Percentiles rank a stretch among this genome's conserved stretches.
Evolutionary conservation across 1,139 yeast genomes (phyloP).

Genomic region (Candida frijolesensis): DNA sequence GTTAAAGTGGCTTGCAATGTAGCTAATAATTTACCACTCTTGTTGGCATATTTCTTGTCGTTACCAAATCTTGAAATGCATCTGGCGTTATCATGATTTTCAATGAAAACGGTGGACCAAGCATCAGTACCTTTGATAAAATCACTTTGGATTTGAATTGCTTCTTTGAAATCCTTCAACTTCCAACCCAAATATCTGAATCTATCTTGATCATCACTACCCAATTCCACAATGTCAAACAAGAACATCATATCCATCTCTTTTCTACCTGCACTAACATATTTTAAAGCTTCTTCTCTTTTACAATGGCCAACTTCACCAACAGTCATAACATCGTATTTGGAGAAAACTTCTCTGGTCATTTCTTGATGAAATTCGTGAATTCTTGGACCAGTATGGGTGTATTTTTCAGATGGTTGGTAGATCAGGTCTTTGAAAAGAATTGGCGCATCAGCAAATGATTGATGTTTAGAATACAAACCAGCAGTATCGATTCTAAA

Average conservation of each 20-base stretch:
- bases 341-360: conserved; percentile 44
- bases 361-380: conserved; percentile 61
- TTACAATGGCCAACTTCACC: conserved; percentile 54
- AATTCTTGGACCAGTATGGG: conserved; percentile 53
- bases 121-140: conserved; percentile 54
- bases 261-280: conserved; percentile 49
- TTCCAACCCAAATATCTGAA: conserved; percentile 35
- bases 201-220: conserved; percentile 35
- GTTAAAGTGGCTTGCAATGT: conserved; percentile 49
- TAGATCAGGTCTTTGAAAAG: conserved; percentile 39
- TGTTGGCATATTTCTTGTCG: conserved; percentile 31
- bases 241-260: conserved; percentile 57
- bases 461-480: conserved; percentile 51
- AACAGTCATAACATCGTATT: conserved; percentile 58
- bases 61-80: conserved; percentile 54
- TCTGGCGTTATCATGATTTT: conserved; percentile 64
- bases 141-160: conserved; percentile 35
- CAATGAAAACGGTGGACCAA: conserved; percentile 61
- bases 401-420: conserved; percentile 38
- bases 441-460: conserved; percentile 52
- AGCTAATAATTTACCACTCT: conserved; percentile 52
- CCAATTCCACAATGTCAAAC: conserved; percentile 50
- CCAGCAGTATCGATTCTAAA: conserved; percentile 60
- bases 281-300: conserved; percentile 45
- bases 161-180: conserved; percentile 46